phyloP scores from a whole-genome alignment of 495 filamentous ascomycete genomes.

The Podospora fimiseda region DNA sequence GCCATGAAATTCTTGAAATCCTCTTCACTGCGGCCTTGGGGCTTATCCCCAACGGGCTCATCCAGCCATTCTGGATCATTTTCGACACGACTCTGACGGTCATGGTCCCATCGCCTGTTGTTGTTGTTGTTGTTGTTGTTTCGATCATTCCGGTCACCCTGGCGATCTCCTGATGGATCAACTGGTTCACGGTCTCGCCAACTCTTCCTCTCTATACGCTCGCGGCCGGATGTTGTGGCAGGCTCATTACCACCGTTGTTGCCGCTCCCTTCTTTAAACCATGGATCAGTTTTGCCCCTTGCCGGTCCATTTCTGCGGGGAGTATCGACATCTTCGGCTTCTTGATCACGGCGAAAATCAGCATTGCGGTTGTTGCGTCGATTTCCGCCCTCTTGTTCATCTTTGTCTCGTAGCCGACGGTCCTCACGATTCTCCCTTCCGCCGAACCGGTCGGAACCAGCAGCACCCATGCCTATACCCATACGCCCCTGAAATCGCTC shows the following conservation, averaged over 20 bases:
- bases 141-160: conserved; percentile 39
- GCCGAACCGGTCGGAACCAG: conserved; percentile 26
- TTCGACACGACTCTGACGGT: conserved; percentile 59
- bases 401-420: conserved; percentile 37
- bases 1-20: conserved; percentile 97
- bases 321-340: conserved; percentile 47
- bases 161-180: conserved; percentile 33
- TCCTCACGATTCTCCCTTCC: conserved; percentile 35
- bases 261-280: conserved; percentile 28
- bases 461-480: conserved; percentile 28
- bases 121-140: conserved; percentile 37
- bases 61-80: conserved; percentile 86
- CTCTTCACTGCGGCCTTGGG: conserved; percentile 70
- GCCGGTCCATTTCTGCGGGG: conserved; percentile 49
- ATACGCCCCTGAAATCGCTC: conserved; percentile 55
- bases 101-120: conserved; percentile 55
- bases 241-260: conserved; percentile 33
- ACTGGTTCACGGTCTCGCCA: conserved; percentile 61
- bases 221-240: conserved; percentile 42
- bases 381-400: conserved; percentile 48
- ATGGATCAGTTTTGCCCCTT: conserved; percentile 40
- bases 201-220: conserved; percentile 54
- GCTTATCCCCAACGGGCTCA: conserved; percentile 62
- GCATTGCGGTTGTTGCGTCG: conserved; percentile 47
- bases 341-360: conserved; percentile 45